phyloP scores from a whole-genome alignment of 2,329 filamentous ascomycete species.

The Sclerotinia nivalis region DNA sequence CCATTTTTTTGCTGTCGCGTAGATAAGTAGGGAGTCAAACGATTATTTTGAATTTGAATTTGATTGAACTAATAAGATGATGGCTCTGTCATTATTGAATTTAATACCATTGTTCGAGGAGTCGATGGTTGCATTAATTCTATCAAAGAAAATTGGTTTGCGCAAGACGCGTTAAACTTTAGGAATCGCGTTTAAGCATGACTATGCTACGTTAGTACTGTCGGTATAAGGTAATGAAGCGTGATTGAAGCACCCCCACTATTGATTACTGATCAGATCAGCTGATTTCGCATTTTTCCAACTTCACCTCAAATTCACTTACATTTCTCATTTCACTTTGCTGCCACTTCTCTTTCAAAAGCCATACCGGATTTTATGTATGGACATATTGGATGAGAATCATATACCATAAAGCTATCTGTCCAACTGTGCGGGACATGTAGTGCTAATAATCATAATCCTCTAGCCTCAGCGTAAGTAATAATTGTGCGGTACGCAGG shows the following conservation, averaged over 20 bases:
- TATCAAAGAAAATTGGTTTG: neutral
- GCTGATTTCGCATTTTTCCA: constrained; percentile 14
- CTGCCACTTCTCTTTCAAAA: neutral
- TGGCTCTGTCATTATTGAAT: neutral
- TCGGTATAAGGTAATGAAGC: neutral
- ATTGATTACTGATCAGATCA: constrained; percentile 3
- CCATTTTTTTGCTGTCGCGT: constrained; percentile 24
- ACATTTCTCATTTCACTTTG: neutral
- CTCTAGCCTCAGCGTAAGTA: neutral
- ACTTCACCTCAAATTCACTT: neutral
- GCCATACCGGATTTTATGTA: neutral
- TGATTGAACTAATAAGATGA: neutral
- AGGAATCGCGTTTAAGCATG: neutral
- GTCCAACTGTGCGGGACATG: neutral
- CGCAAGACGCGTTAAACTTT: constrained; percentile 10
- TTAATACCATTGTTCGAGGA: neutral
- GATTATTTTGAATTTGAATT: neutral
- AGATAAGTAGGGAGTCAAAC: neutral
- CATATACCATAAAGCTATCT: neutral
- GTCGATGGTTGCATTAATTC: neutral
- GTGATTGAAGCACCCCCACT: neutral
- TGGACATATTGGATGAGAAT: neutral
- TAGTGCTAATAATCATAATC: neutral
- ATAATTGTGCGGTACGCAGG: neutral
- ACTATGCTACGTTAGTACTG: neutral